Base-by-base conservation (phyloP, 306 rosid species). In the Vigna unguiculata region DNA sequence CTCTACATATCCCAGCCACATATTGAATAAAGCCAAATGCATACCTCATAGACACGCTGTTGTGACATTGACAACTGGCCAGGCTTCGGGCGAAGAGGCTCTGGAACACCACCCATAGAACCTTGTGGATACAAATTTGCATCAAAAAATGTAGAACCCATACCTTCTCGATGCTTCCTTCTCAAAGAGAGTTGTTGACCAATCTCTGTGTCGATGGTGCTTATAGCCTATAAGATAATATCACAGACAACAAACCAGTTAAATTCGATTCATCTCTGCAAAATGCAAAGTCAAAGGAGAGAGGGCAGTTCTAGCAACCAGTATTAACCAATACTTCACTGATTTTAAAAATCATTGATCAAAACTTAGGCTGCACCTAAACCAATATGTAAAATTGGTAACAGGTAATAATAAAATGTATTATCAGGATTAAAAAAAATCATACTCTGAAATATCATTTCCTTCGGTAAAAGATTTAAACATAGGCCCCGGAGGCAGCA, bases 11-110 rank as follows among this genome's bases (percentile, higher is more conserved):
- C 30, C 59, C 12, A 62, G 38, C 41, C 41, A 47, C n/a, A 76
- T 2, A 34, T 30, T 57, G 20, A 53, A 69, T 64, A 22, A 6
- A 73, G 47, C 24, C 38, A 54, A 78, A 81, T 51, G 55, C 55
- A 57, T 71, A 93, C 99, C 96, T 96, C 98, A 81, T 96, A 96
- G 43, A 96, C 99, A 5, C 99, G 91, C 69, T 95, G 99, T 75
- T 95, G 99, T 51, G 96, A 88, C 70, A 86, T 81, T 22, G 98
- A 84, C 85, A 95, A 66, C 77, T 95, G 99, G 49, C 99, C 99
- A 21, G 99, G 97, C 80, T 92, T 95, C 74, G 99, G 98, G 36
- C 98, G 97, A 24, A 95, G 98, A 72, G 96, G 91, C 84, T 92
- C 98, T 0, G 99, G 97, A 73, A 95, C 91, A 74, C 88, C 89